Percentiles rank a stretch among this genome's conserved stretches.
phyloP scores from a whole-genome alignment of 2,329 filamentous ascomycete genomes.

The Scedosporium boydii region DNA sequence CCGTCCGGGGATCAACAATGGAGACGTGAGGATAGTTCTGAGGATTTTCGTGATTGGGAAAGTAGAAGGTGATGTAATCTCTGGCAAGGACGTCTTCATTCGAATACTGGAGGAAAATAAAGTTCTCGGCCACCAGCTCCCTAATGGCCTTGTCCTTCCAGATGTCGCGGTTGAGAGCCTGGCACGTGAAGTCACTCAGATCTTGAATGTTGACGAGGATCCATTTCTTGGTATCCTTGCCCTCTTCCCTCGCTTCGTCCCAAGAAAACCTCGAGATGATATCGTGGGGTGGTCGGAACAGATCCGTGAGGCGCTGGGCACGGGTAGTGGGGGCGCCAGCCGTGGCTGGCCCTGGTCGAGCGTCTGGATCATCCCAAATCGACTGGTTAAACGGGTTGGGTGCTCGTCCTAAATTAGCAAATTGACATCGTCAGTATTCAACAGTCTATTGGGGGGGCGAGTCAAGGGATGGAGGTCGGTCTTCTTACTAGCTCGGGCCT shows the following conservation, averaged over 20 bases:
- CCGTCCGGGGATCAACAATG: conserved; percentile 89
- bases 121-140: conserved; percentile 80
- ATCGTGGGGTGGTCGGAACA: conserved; percentile 88
- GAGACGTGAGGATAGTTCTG: conserved; percentile 93
- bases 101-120: conserved; percentile 89
- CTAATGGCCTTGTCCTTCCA: conserved; percentile 82
- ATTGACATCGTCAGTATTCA: background rate
- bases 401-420: background rate
- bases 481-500: conserved; percentile 14
- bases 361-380: conserved; percentile 25
- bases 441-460: background rate
- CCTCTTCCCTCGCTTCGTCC: conserved; percentile 75
- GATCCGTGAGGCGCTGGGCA: conserved; percentile 71
- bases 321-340: conserved; percentile 37
- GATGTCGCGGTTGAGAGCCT: conserved; percentile 85
- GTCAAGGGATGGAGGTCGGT: too few species aligned
- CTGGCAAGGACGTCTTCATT: conserved; percentile 72
- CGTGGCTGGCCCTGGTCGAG: conserved; percentile 9
- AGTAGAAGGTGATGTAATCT: conserved; percentile 87
- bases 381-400: conserved; percentile 28
- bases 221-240: conserved; percentile 88
- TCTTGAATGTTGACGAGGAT: conserved; percentile 94
- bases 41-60: conserved; percentile 64
- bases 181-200: conserved; percentile 86
- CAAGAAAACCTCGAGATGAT: conserved; percentile 73